Base-by-base conservation (phyloP, 2,329 filamentous ascomycete species). In the Bipolaris bicolor region DNA sequence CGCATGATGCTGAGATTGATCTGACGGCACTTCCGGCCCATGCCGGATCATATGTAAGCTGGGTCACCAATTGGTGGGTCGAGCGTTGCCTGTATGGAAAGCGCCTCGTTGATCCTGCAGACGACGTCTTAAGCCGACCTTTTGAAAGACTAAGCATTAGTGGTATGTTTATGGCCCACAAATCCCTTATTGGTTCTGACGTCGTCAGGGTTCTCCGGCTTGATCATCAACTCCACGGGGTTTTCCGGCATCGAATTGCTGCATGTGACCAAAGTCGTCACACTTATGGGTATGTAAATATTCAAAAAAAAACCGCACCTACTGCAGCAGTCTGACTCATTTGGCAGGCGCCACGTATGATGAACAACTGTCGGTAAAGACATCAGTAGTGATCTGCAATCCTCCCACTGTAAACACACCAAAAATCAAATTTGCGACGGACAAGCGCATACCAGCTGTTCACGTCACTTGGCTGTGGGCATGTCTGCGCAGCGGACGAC, bases 11-110 rank as follows among this genome's bases (percentile, higher is more conserved):
- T 44, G 52, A 70, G 51, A 67, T 71, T 31, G 65, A 76, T 46
- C 61, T 79, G 7, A 70, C 74, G 31, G 57, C 65, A 39, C 64
- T 76, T 47, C 71, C 77, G 62, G 68, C 68, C 47, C 60, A 64
- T 20, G 76, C 79, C 61, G 79, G 65, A 49, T 51, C 58, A 49
- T 46, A 53, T 43, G 49, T 74, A 40, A 64, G 51, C 50, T 51
- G 81, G 52, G 87, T 96, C 31, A 98, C 92, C 10, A 92, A 97
- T 71, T 96, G 95, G 83, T 99, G 94, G 84, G 83, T 99, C 50
- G 95, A 99, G 77, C 86, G 87, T 46, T 98, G 94, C 73, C 80
- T 99, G 37, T 88, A 93, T 72, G 86, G 86, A 62, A 95, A 91
- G 75, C 80, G 78, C 24, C 85, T 94, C 65, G 82, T 91, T 45